Evolutionary conservation across 768 basidiomycete genomes (phyloP), one percentile per base, ranked within the genome.

Genomic region (Boletus bicolor): DNA sequence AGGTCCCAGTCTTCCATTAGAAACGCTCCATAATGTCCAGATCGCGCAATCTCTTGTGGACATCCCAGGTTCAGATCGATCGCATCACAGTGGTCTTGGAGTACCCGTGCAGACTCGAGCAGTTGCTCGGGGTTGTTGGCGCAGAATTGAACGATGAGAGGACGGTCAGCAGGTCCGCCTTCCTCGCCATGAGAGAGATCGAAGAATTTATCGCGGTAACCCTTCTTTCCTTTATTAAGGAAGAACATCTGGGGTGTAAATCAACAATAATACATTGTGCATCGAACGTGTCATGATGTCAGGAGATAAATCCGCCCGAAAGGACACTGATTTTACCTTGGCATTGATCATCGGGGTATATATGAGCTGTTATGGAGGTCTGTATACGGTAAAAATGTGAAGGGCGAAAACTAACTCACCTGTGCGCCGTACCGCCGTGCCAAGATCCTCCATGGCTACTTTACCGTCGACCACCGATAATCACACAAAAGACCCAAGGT

Each of bases 331-430:
- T 55, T 64, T 28, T 46, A 88, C 87, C 75, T 91, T 93, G 56
- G 94, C 92, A 59, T 96, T 92, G 64, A 99, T 97, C 97, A 99
- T 99, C 17, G 97, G 97, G 0, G 95, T 94, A 68, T 97, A 98
- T n/a, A 84, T 81, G 21, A 98, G 80, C 84, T 94, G 65, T 44
- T 17, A 35, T 11, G 9, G 3, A 35, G 4, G 19, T 55, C n/a
- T 12, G n/a, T 26, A 35, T 21, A 12, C 17, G 11, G 4, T 19
- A 12, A 26, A 35, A 9, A 21, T 21, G 15, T 14, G 21, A 9
- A 10, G 3, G 24, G 3, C 10, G 3, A 56, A 48, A 57, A 58
- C 36, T 8, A 50, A 50, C 53, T 47, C 56, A 89, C 90, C 72
- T 93, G 84, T 32, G 87, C 88, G 30, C 91, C 91, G 66, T 94